phyloP scores from a whole-genome alignment of 192 early-diverging fungal genomes.

The Linnemannia elongata region DNA sequence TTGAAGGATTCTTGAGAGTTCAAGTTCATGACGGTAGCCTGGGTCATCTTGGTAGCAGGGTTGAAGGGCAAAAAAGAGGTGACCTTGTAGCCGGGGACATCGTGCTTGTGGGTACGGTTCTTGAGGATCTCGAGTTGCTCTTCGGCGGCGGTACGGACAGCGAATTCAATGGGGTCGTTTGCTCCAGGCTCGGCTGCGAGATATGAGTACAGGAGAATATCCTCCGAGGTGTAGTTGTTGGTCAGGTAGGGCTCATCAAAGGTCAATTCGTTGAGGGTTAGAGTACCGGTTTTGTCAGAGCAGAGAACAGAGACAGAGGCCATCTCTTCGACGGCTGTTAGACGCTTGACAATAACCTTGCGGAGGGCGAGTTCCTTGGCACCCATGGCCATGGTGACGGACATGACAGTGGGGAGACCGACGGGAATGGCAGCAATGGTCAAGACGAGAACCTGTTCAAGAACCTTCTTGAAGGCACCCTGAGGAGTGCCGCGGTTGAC shows the following conservation, averaged over 20 bases:
- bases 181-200: slow-evolving; percentile 92
- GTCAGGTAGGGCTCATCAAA: slow-evolving; percentile 92
- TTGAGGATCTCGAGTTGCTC: slow-evolving; percentile 78
- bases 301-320: slow-evolving; percentile 92
- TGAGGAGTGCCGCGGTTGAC: slow-evolving; percentile 53
- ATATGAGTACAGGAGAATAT: slow-evolving; percentile 88
- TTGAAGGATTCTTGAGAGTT: slow-evolving; percentile 86
- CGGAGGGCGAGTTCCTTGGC: slow-evolving; percentile 92
- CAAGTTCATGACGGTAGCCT: slow-evolving; percentile 87
- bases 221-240: slow-evolving; percentile 76
- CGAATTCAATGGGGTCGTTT: slow-evolving; percentile 92
- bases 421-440: slow-evolving; percentile 94
- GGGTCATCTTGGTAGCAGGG: slow-evolving; percentile 92
- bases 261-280: slow-evolving; percentile 93
- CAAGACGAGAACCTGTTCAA: slow-evolving; percentile 83
- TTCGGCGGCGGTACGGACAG: slow-evolving; percentile 89
- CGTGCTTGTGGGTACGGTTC: slow-evolving; percentile 61
- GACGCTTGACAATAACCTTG: slow-evolving; percentile 96
- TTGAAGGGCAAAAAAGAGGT: slow-evolving; percentile 95
- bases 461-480: slow-evolving; percentile 54
- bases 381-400: slow-evolving; percentile 97
- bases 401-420: slow-evolving; percentile 95
- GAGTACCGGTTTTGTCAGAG: slow-evolving; percentile 93
- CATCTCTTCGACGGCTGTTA: slow-evolving; percentile 95
- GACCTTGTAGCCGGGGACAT: slow-evolving; percentile 93